Conservation (phyloP, 208 protist species). For the Wallacemonas sp. region DNA sequence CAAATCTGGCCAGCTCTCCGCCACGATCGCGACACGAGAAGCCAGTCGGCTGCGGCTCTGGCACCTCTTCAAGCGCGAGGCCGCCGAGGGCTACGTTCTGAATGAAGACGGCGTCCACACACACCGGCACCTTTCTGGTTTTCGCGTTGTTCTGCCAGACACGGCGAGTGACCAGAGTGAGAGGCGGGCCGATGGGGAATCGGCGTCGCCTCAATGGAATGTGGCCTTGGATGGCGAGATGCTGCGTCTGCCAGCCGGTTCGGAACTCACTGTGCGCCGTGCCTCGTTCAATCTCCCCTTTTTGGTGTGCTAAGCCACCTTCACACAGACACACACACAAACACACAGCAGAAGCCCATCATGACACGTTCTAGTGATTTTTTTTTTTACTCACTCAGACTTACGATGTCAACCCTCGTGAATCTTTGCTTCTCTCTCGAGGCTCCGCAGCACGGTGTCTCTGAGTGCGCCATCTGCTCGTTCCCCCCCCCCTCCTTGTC, state of each 20-base stretch:
- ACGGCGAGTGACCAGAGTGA: too few species aligned
- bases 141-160: constrained; percentile 37
- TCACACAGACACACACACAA: not conserved
- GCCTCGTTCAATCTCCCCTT: constrained; percentile 30
- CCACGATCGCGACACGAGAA: constrained; percentile 52
- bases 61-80: constrained; percentile 80
- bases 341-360: not conserved
- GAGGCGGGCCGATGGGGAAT: too few species aligned
- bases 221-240: constrained; percentile 66
- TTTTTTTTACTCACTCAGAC: too few species aligned
- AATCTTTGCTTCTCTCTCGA: too few species aligned
- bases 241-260: constrained; percentile 41
- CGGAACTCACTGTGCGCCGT: constrained; percentile 38
- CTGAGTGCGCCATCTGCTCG: too few species aligned
- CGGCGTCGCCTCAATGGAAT: too few species aligned
- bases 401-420: too few species aligned
- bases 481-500: not conserved
- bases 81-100: constrained; percentile 52
- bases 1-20: constrained; percentile 37
- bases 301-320: constrained; percentile 29
- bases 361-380: too few species aligned
- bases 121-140: constrained; percentile 30
- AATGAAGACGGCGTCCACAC: constrained; percentile 81
- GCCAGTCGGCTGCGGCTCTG: constrained; percentile 65
- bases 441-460: too few species aligned